Conservation (phyloP, 2,329 filamentous ascomycete genomes). For the Pezicula carpinea region DNA sequence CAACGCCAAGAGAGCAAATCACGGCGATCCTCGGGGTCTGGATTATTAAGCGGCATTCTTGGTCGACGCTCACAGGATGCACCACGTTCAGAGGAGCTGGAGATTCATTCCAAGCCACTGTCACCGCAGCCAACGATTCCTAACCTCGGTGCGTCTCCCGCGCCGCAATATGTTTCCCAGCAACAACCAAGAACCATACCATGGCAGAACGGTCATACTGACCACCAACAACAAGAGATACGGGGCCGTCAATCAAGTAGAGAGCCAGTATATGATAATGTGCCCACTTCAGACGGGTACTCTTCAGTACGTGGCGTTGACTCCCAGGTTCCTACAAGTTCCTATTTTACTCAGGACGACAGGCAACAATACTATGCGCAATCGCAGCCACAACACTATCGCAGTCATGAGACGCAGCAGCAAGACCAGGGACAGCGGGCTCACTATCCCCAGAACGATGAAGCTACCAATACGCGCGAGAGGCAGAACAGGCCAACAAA, state of each 20-base stretch:
- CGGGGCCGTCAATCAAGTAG: constrained; percentile 14
- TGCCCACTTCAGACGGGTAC: constrained; percentile 29
- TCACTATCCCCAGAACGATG: neutral
- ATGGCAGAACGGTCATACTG: neutral
- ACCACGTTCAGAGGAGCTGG: constrained; percentile 9
- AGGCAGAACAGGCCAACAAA: neutral
- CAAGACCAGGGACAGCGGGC: constrained; percentile 1
- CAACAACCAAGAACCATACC: constrained; percentile 1
- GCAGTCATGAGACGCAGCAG: neutral
- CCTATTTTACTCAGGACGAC: constrained; percentile 22
- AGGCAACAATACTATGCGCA: constrained; percentile 8
- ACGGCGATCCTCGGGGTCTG: constrained; percentile 20
- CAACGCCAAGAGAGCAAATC: constrained; percentile 10
- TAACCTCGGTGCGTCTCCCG: constrained; percentile 9
- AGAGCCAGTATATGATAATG: constrained; percentile 25
- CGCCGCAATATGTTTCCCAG: constrained; percentile 7
- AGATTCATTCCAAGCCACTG: constrained; percentile 12
- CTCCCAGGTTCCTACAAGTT: constrained; percentile 16
- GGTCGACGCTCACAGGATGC: constrained; percentile 17
- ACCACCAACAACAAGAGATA: constrained; percentile 8
- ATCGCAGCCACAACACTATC: constrained; percentile 1
- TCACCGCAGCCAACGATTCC: constrained; percentile 21
- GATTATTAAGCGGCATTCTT: constrained; percentile 22
- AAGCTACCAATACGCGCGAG: neutral
- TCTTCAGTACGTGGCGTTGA: constrained; percentile 25